A percentile compares a stretch with the other conserved stretches of the same genome.
phyloP scores from a whole-genome alignment of 2,329 filamentous ascomycete genomes.

The Aspergillus sp. region DNA sequence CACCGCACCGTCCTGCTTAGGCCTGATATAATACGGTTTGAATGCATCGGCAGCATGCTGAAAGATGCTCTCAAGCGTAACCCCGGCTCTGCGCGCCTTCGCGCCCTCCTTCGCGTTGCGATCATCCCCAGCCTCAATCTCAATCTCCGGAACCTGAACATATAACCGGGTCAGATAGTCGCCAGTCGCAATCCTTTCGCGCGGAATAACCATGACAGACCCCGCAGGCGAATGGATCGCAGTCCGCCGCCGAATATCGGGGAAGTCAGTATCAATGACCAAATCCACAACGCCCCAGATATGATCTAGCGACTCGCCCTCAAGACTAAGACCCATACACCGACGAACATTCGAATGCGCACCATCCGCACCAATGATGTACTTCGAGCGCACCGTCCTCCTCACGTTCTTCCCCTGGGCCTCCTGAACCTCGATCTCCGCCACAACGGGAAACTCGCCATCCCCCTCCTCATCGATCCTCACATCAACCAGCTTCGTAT shows the following conservation, averaged over 20 bases:
- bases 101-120: conserved; percentile 55
- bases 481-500: conserved; percentile 65
- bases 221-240: conserved; percentile 73
- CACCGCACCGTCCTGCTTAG: conserved; percentile 54
- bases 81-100: conserved; percentile 62
- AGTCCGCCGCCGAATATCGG: conserved; percentile 77
- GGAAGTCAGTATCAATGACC: conserved; percentile 70
- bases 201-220: conserved; percentile 77
- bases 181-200: conserved; percentile 60
- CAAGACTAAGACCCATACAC: conserved; percentile 51
- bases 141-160: conserved; percentile 40
- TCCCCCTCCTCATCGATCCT: conserved; percentile 53
- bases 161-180: conserved; percentile 72
- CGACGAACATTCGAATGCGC: conserved; percentile 66
- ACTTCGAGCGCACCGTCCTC: conserved; percentile 61
- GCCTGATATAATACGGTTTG: conserved; percentile 65
- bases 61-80: conserved; percentile 64
- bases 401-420: neutral
- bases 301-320: conserved; percentile 68
- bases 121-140: conserved; percentile 20
- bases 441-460: conserved; percentile 37
- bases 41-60: conserved; percentile 65
- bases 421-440: conserved; percentile 29
- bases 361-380: conserved; percentile 71
- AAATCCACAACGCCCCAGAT: conserved; percentile 78